A percentile compares a stretch with the other conserved stretches of the same genome.
These are phyloP conservation scores for Porpolomopsis calyptriformis DNA, from an alignment of 768 basidiomycete species.

Conservation along the genomic window DNA sequence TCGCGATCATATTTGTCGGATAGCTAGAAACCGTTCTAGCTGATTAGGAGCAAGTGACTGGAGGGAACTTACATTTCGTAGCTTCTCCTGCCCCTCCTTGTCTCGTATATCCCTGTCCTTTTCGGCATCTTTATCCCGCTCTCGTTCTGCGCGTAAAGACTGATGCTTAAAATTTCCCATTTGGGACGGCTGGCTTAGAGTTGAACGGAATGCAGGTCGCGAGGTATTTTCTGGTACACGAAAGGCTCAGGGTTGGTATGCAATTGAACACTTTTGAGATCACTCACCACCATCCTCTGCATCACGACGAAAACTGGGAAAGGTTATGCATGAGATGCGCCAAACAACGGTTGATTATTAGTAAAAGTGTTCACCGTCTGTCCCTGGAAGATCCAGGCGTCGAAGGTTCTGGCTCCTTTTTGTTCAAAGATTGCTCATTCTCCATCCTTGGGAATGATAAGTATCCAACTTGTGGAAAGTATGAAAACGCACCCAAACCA, in stretches of 20 bases:
- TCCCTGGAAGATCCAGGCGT: constrained; percentile 48
- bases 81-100: constrained; percentile 67
- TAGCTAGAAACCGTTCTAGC: constrained; percentile 34
- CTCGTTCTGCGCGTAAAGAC: constrained; percentile 61
- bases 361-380: constrained; percentile 42
- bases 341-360: constrained; percentile 2
- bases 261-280: no score
- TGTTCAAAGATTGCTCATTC: constrained; percentile 52
- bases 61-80: constrained; percentile 53
- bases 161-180: constrained; percentile 93
- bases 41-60: constrained; percentile 3
- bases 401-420: constrained; percentile 61
- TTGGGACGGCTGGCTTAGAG: constrained; percentile 73
- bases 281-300: constrained; percentile 59
- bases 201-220: constrained; percentile 61
- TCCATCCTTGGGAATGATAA: constrained; percentile 31
- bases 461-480: constrained; percentile 16
- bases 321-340: constrained; percentile 5
- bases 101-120: constrained; percentile 52
- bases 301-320: constrained; percentile 61
- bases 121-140: constrained; percentile 40
- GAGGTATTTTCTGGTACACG: constrained; percentile 37
- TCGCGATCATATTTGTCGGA: constrained; percentile 85
- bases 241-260: no score
- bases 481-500: constrained; percentile 71